phyloP scores from a whole-genome alignment of 2,329 filamentous ascomycete genomes.

The Lachnellula arida region DNA sequence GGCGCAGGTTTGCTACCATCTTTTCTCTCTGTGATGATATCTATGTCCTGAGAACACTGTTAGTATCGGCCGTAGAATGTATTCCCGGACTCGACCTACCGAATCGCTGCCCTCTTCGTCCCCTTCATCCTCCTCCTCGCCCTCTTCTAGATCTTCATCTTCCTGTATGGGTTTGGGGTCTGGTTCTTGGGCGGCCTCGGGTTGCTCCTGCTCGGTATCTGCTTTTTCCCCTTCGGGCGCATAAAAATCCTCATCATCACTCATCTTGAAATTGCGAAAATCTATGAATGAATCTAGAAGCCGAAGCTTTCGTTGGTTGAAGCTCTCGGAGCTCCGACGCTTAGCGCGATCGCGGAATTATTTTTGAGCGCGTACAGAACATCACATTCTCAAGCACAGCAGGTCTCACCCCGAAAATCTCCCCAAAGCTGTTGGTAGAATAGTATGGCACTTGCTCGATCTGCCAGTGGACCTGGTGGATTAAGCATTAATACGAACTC shows the following conservation, averaged over 20 bases:
- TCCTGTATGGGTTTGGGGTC: slow-evolving; percentile 33
- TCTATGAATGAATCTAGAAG: background rate
- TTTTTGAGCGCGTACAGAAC: slow-evolving; percentile 8
- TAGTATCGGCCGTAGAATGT: slow-evolving; percentile 5
- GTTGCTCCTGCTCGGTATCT: slow-evolving; percentile 14
- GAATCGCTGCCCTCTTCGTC: slow-evolving; percentile 55
- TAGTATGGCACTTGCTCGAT: slow-evolving; percentile 41
- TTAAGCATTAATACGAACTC: slow-evolving; percentile 60
- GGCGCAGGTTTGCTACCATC: slow-evolving; percentile 57
- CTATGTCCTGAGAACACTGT: slow-evolving; percentile 49
- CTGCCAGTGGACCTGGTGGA: slow-evolving; percentile 54
- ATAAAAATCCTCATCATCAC: slow-evolving; percentile 66
- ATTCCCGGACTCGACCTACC: slow-evolving; percentile 29
- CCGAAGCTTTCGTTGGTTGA: background rate
- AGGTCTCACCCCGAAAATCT: slow-evolving; percentile 1
- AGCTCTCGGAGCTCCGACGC: slow-evolving; percentile 17
- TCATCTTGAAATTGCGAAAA: slow-evolving; percentile 42
- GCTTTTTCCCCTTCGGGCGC: slow-evolving; percentile 49
- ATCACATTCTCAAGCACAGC: background rate
- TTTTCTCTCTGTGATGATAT: slow-evolving; percentile 64
- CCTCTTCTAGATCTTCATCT: slow-evolving; percentile 56
- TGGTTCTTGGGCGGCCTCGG: slow-evolving; percentile 24
- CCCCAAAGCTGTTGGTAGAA: slow-evolving; percentile 4
- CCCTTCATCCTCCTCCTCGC: slow-evolving; percentile 59
- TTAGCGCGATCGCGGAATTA: slow-evolving; percentile 12